Evolutionary conservation across 1,284 basidiomycete species (phyloP).

Genomic region (Prillingera fragicola): DNA sequence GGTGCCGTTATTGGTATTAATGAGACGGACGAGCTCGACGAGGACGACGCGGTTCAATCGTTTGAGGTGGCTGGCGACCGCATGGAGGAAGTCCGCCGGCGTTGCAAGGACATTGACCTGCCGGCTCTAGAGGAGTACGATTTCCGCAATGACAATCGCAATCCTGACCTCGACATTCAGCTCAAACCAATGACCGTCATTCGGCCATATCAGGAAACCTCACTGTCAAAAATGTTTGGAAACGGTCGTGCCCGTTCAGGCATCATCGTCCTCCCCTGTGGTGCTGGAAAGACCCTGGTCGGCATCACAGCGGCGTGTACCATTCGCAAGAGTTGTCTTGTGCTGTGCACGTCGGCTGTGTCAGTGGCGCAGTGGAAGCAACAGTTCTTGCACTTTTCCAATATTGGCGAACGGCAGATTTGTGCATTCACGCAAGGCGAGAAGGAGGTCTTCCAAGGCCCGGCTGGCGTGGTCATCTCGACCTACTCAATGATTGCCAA

Average conservation of each 20-base stretch:
- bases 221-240: slow-evolving; percentile 96
- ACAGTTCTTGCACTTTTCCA: slow-evolving; percentile 96
- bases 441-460: slow-evolving; percentile 85
- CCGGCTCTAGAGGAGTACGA: slow-evolving; percentile 98
- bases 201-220: slow-evolving; percentile 94
- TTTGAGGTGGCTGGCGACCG: slow-evolving; percentile 88
- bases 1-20: slow-evolving; percentile 84
- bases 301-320: slow-evolving; percentile 99
- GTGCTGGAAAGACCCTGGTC: slow-evolving; percentile 96
- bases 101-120: slow-evolving; percentile 89
- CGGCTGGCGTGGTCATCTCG: slow-evolving; percentile 88
- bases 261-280: slow-evolving; percentile 97
- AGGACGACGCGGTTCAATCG: slow-evolving; percentile 90
- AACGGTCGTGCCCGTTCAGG: slow-evolving; percentile 96
- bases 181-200: slow-evolving; percentile 94
- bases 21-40: slow-evolving; percentile 80
- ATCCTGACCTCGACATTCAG: slow-evolving; percentile 92
- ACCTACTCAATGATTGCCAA: slow-evolving; percentile 99
- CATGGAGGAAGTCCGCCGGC: slow-evolving; percentile 89
- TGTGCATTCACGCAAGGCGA: slow-evolving; percentile 93
- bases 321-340: slow-evolving; percentile 98
- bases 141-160: slow-evolving; percentile 90
- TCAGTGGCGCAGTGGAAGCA: slow-evolving; percentile 98
- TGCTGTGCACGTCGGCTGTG: slow-evolving; percentile 92
- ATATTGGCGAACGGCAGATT: slow-evolving; percentile 89